Evolutionary conservation across 345 rosid species (phyloP).

Genomic region (Rhodamnia rubescens): DNA sequence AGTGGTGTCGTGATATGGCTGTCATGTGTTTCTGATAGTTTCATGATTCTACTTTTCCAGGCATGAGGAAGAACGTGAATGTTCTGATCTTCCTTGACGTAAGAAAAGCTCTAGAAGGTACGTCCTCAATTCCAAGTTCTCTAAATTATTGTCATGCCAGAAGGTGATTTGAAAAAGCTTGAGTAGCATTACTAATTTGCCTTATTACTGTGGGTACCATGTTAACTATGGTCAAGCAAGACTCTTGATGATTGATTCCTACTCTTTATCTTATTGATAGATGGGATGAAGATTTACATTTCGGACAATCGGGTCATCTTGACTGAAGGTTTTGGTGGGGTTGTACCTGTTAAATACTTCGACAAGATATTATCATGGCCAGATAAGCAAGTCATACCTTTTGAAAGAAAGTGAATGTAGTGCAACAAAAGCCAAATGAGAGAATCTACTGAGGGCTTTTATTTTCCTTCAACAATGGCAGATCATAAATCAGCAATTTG

Average conservation of each 20-base stretch:
- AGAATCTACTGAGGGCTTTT: background rate
- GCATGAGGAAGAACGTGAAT: slow-evolving; percentile 70
- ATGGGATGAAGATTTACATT: slow-evolving; percentile 73
- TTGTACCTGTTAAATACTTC: slow-evolving; percentile 55
- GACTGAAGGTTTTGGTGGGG: slow-evolving; percentile 87
- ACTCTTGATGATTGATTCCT: background rate
- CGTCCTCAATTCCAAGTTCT: background rate
- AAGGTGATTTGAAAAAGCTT: background rate
- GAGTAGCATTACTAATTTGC: background rate
- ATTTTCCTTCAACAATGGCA: background rate
- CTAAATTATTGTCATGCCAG: background rate
- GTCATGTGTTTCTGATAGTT: background rate
- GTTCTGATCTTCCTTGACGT: slow-evolving; percentile 62
- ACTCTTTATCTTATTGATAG: slow-evolving; percentile 15
- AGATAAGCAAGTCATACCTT: slow-evolving; percentile 31
- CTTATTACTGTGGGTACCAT: background rate
- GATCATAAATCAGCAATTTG: background rate
- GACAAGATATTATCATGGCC: slow-evolving; percentile 87
- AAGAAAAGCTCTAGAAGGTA: slow-evolving; percentile 85
- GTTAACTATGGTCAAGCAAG: background rate
- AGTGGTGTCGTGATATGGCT: background rate
- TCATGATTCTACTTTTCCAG: slow-evolving; percentile 15
- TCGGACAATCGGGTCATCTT: slow-evolving; percentile 82
- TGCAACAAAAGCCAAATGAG: background rate
- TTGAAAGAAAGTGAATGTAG: background rate